phyloP scores from a whole-genome alignment of 495 filamentous ascomycete genomes.

The Apodospora peruviana region DNA sequence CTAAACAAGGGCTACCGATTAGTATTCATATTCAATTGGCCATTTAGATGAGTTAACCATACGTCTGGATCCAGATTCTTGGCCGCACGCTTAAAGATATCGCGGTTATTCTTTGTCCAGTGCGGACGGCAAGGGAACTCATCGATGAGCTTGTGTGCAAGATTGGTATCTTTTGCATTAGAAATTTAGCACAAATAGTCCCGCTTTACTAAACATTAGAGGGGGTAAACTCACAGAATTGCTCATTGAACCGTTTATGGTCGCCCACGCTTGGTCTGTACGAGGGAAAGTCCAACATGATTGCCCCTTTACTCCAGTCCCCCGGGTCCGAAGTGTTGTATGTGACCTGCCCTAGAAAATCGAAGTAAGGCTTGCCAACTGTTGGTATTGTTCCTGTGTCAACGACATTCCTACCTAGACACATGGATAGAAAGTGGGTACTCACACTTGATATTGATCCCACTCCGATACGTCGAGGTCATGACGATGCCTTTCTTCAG shows the following conservation, averaged over 20 bases:
- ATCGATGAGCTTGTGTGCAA: conserved; percentile 41
- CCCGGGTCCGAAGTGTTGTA: conserved; percentile 38
- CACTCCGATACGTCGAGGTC: conserved; percentile 45
- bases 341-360: conserved; percentile 45
- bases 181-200: neutral
- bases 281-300: conserved; percentile 50
- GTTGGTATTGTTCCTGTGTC: too few species aligned
- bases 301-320: conserved; percentile 44
- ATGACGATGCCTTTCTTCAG: conserved; percentile 34
- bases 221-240: conserved; percentile 34
- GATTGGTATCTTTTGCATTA: conserved; percentile 27
- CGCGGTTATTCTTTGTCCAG: conserved; percentile 49
- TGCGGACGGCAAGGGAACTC: conserved; percentile 45
- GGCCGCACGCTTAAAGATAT: conserved; percentile 35
- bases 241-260: conserved; percentile 42
- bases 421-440: too few species aligned
- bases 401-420: too few species aligned
- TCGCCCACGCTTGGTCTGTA: conserved; percentile 39
- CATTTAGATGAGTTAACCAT: too few species aligned
- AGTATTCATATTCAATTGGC: too few species aligned
- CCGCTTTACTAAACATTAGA: neutral
- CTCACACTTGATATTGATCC: conserved; percentile 47
- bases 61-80: conserved; percentile 41
- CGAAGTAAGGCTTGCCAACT: conserved; percentile 41
- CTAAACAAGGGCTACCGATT: conserved; percentile 4